Conservation (phyloP, 768 basidiomycete genomes). For the Chalciporus sphaerocephalus region DNA sequence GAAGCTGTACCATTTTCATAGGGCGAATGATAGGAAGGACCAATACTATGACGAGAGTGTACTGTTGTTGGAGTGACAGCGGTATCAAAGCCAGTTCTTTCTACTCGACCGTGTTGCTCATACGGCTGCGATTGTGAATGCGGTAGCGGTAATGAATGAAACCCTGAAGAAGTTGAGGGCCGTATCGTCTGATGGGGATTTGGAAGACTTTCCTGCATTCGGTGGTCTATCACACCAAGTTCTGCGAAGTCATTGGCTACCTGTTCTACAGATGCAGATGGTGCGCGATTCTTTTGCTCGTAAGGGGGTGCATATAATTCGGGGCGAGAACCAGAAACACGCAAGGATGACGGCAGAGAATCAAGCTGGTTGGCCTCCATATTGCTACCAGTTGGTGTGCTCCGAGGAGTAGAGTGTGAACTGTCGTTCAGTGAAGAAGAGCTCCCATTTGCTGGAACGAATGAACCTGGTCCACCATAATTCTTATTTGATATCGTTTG, state of each 20-base stretch:
- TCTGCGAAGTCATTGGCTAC: slow-evolving; percentile 65
- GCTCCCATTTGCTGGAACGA: slow-evolving; percentile 49
- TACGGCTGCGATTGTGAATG: slow-evolving; percentile 36
- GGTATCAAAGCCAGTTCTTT: slow-evolving; percentile 36
- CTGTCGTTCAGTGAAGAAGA: slow-evolving; percentile 25
- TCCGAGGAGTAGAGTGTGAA: slow-evolving; percentile 7
- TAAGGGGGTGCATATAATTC: slow-evolving; percentile 76
- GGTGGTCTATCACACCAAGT: slow-evolving; percentile 49
- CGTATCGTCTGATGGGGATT: slow-evolving; percentile 34
- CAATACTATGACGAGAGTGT: slow-evolving; percentile 30
- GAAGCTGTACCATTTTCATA: slow-evolving; percentile 39
- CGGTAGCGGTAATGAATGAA: slow-evolving; percentile 33
- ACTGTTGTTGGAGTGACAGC: slow-evolving; percentile 36
- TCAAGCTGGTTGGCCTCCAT: slow-evolving; percentile 41
- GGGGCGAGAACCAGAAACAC: slow-evolving; percentile 58
- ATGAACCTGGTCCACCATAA: slow-evolving; percentile 77
- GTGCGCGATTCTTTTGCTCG: slow-evolving; percentile 45
- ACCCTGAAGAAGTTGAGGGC: slow-evolving; percentile 34
- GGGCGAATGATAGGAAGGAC: slow-evolving; percentile 40
- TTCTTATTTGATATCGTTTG: slow-evolving; percentile 50
- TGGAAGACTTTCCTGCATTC: slow-evolving; percentile 55
- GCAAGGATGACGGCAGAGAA: slow-evolving; percentile 56
- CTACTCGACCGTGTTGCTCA: slow-evolving; percentile 35
- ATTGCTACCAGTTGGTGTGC: slow-evolving; percentile 25
- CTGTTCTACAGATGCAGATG: slow-evolving; percentile 42